Base-by-base conservation (phyloP, 768 basidiomycete species). In the Baorangia bicolor region DNA sequence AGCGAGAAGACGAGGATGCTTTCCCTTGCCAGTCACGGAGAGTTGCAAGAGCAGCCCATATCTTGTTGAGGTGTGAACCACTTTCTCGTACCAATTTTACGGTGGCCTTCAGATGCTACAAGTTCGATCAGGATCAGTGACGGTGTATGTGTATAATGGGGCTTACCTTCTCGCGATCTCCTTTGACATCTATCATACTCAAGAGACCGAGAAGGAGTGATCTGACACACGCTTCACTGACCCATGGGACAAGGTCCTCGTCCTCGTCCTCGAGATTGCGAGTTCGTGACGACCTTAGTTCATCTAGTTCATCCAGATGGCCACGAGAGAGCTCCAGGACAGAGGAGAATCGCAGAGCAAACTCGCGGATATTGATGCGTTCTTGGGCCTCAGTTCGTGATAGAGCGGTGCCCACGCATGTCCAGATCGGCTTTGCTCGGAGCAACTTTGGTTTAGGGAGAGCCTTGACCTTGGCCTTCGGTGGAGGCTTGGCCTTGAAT, bases 351-450 rank as follows among this genome's bases (percentile, higher is more conserved):
- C 90, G 79, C 44, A 88, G 65, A 12, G 82, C 65, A 66, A 91
- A 93, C 69, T 92, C 90, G 53, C 90, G 83, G 40, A 92, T 85
- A 60, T 82, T 75, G 44, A 92, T 80, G 11, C 90, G 84, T 27
- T 79, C 76, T 58, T 87, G 78, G 1, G 79, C 82, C 38, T 82
- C 80, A 1, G 74, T 64, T 37, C 74, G 71, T 6, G 75, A 70
- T 14, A 87, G 71, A 30, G 59, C 62, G 13, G 77, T 74, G 1
- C 74, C 74, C 7, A 88, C 65, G 7, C 66, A 63, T 5, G 73
- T 79, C 90, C 90, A 92, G 44, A 55, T 71, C 70, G 38, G 85
- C 73, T 53, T 71, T 56, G 7, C 84, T n/a, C n/a, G n/a, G 79
- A 28, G 83, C 1, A 72, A 55, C 57, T 75, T 75, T 31, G 71